phyloP scores from a whole-genome alignment of 1,284 basidiomycete genomes.

The Apiotrichum gamsii region DNA sequence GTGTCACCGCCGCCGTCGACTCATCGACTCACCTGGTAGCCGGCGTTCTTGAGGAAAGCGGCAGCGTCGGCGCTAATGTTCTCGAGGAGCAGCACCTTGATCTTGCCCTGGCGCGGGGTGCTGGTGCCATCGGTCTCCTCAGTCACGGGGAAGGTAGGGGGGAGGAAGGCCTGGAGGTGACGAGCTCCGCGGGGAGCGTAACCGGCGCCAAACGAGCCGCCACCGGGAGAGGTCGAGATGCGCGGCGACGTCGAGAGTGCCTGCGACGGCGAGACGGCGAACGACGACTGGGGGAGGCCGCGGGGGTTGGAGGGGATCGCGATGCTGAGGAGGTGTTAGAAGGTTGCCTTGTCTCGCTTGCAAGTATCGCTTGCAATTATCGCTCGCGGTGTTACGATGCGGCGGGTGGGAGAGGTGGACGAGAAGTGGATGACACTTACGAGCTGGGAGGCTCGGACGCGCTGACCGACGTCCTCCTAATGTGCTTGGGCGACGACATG shows the following conservation, averaged over 20 bases:
- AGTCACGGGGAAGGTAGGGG: conserved; percentile 34
- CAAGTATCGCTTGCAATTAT: too few species aligned
- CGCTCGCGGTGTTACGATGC: conserved; percentile 19
- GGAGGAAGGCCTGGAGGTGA: conserved; percentile 45
- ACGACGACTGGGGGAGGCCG: conserved; percentile 32
- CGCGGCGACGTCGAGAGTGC: conserved; percentile 14
- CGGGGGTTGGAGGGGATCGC: conserved; percentile 47
- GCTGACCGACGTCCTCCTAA: conserved; percentile 30
- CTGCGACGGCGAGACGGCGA: conserved; percentile 27
- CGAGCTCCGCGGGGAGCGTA: conserved; percentile 23
- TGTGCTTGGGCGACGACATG: not conserved
- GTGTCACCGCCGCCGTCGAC: not conserved
- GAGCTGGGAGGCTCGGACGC: conserved; percentile 37
- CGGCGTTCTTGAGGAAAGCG: conserved; percentile 68
- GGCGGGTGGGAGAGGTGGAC: conserved; percentile 7
- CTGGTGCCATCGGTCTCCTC: conserved; percentile 24
- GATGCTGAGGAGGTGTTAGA: too few species aligned
- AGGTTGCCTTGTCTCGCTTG: too few species aligned
- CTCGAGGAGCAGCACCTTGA: conserved; percentile 71
- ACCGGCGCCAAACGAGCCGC: conserved; percentile 15
- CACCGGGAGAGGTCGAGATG: conserved; percentile 25
- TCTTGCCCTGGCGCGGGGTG: conserved; percentile 32
- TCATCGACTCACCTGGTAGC: conserved; percentile 55
- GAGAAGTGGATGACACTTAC: conserved; percentile 24
- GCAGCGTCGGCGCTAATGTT: conserved; percentile 94